These are phyloP conservation scores for Linderniella brevidens DNA, from an alignment of 257 asterid genomes.

Conservation along the genomic window DNA sequence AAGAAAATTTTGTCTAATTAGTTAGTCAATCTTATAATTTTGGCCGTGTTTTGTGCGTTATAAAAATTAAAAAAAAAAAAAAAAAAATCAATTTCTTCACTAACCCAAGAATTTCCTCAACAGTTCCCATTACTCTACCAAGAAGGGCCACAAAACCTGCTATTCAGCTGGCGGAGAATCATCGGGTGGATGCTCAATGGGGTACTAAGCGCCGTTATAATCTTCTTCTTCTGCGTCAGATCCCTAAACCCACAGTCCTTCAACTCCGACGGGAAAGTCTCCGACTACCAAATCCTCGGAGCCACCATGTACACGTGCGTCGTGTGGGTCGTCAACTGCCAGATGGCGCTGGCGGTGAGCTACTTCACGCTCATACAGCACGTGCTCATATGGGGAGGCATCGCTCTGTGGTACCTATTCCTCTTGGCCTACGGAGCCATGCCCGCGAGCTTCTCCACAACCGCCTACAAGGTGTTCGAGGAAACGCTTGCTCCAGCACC, in stretches of 20 bases:
- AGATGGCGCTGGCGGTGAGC: conserved; percentile 72
- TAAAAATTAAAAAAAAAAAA: too few relatives aligned
- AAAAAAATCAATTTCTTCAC: neutral
- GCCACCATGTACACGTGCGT: conserved; percentile 74
- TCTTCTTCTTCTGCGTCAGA: conserved; percentile 57
- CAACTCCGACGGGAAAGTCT: conserved; percentile 42
- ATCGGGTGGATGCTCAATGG: conserved; percentile 94
- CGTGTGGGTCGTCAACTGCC: conserved; percentile 89
- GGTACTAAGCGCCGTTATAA: conserved; percentile 37
- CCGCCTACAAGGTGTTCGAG: conserved; percentile 53
- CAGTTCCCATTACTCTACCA: conserved; percentile 95
- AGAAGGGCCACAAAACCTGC: conserved; percentile 83
- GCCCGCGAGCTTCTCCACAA: conserved; percentile 25
- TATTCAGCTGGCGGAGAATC: conserved; percentile 86
- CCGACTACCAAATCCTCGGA: conserved; percentile 47
- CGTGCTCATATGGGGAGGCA: conserved; percentile 76
- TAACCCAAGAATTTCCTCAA: conserved; percentile 4
- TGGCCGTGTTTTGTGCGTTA: too few relatives aligned
- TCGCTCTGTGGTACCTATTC: conserved; percentile 70
- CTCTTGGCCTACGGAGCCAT: conserved; percentile 58
- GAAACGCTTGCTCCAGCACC: conserved; percentile 72
- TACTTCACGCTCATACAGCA: conserved; percentile 85
- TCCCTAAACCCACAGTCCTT: conserved; percentile 51
- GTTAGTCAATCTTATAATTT: too few relatives aligned
- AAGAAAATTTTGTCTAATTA: too few relatives aligned